Evolutionary conservation across 805 yeast species (phyloP).

Genomic region (Ascoidea rubescens): DNA sequence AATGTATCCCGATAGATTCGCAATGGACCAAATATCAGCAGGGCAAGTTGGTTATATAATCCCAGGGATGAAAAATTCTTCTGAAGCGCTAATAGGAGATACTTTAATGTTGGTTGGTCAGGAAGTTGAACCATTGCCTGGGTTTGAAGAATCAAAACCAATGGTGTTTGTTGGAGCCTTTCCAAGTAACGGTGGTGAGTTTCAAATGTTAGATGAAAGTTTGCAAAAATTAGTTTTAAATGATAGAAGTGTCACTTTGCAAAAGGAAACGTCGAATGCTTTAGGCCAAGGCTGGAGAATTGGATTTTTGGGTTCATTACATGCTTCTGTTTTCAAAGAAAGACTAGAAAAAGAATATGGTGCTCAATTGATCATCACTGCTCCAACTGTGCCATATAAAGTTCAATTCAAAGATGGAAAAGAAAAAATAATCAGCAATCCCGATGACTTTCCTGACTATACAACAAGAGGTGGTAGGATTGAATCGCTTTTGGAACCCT

Average conservation of each 20-base stretch:
- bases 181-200: slow-evolving; percentile 90
- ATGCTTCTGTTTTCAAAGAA: slow-evolving; percentile 90
- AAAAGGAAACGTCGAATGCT: slow-evolving; percentile 85
- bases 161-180: slow-evolving; percentile 98
- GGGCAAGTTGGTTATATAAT: slow-evolving; percentile 93
- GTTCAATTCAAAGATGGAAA: slow-evolving; percentile 53
- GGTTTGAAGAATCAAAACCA: slow-evolving; percentile 93
- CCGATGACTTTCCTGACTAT: slow-evolving; percentile 79
- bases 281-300: slow-evolving; percentile 96
- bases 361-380: slow-evolving; percentile 78
- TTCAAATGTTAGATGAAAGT: slow-evolving; percentile 79
- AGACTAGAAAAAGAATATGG: slow-evolving; percentile 90
- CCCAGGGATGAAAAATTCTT: slow-evolving; percentile 85
- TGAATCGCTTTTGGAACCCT: slow-evolving; percentile 59
- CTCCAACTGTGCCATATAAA: slow-evolving; percentile 92
- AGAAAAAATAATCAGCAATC: slow-evolving; percentile 64
- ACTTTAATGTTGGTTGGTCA: slow-evolving; percentile 56
- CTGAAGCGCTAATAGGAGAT: slow-evolving; percentile 85
- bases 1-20: slow-evolving; percentile 79
- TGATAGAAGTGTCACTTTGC: slow-evolving; percentile 82
- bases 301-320: slow-evolving; percentile 88
- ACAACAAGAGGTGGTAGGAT: slow-evolving; percentile 27
- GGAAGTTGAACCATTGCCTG: slow-evolving; percentile 69
- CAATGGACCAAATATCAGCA: slow-evolving; percentile 51
- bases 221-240: slow-evolving; percentile 79